Percentiles rank a stretch among this genome's conserved stretches.
Evolutionary conservation across 78 protist genomes (phyloP).

Genomic region (Emiliania huxleyi): DNA sequence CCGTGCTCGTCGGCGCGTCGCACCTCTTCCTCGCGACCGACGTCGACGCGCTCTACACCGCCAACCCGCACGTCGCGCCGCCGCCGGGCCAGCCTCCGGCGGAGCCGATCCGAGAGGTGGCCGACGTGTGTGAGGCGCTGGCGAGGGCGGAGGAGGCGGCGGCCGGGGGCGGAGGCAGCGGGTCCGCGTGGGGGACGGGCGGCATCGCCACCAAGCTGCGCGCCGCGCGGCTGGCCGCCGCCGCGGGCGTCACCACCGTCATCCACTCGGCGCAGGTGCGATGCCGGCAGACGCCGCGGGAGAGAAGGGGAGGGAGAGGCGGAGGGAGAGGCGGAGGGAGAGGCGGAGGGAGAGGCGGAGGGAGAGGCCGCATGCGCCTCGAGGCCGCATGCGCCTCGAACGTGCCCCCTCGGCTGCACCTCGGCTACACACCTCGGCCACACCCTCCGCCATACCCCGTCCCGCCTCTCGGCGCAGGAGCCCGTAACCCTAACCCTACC

Average conservation of each 20-base stretch:
- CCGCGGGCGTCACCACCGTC: constrained; percentile 17
- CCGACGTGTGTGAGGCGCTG: constrained; percentile 32
- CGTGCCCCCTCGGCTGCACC: no score
- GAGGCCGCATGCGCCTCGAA: no score
- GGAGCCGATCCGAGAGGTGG: neutral
- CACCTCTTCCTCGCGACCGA: constrained; percentile 58
- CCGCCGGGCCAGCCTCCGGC: neutral
- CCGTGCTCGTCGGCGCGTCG: constrained; percentile 49
- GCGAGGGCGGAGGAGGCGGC: neutral
- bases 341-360: no score
- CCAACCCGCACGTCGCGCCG: constrained; percentile 23
- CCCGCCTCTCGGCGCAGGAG: no score
- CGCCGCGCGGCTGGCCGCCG: constrained; percentile 51
- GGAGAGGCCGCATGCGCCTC: no score
- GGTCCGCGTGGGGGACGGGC: constrained; percentile 53
- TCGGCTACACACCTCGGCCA: no score
- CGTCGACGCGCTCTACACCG: constrained; percentile 48
- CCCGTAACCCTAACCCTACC: no score
- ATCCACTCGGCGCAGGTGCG: constrained; percentile 15
- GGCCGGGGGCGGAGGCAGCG: neutral
- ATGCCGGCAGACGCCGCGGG: no score
- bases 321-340: no score
- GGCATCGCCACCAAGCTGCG: constrained; percentile 55
- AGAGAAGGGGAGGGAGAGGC: no score
- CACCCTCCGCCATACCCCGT: no score